Conservation (phyloP, 345 rosid species). For the Eucalyptus marginata region DNA sequence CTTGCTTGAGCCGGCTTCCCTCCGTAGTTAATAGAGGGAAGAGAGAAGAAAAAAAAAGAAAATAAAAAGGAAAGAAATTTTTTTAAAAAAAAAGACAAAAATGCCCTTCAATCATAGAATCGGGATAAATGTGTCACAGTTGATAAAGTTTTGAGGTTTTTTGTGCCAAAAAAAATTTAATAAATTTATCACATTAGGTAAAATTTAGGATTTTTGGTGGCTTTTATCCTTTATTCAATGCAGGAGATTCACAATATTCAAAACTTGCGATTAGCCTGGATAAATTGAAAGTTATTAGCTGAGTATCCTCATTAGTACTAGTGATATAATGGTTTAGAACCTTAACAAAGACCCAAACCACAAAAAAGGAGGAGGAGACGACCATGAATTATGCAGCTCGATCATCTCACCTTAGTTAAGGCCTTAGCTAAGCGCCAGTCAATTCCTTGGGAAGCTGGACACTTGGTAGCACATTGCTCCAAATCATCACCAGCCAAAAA, state of each 20-base stretch:
- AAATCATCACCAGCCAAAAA: background rate
- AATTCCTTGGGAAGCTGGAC: background rate
- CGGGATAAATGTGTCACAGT: too few relatives aligned
- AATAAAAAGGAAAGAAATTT: too few relatives aligned
- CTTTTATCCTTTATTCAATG: too few relatives aligned
- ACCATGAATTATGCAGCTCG: accelerated
- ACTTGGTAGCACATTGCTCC: background rate
- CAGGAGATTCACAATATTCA: background rate
- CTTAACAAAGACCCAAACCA: background rate
- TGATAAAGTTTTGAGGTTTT: too few relatives aligned
- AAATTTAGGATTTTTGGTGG: too few relatives aligned
- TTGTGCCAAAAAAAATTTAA: too few relatives aligned
- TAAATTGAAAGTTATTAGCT: background rate
- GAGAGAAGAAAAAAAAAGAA: too few relatives aligned
- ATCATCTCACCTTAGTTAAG: background rate
- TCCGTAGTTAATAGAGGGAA: accelerated
- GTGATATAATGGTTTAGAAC: accelerated
- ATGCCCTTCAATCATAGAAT: accelerated
- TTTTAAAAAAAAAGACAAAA: too few relatives aligned
- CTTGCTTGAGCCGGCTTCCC: too few relatives aligned
- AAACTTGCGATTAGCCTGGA: too few relatives aligned
- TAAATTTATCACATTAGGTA: too few relatives aligned
- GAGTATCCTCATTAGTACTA: background rate
- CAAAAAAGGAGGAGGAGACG: background rate
- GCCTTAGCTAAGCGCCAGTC: background rate